Percentiles rank a stretch among this genome's conserved stretches.
These are phyloP conservation scores for Piedraia hortae DNA, from an alignment of 2,329 filamentous ascomycete genomes.

Conservation along the genomic window DNA sequence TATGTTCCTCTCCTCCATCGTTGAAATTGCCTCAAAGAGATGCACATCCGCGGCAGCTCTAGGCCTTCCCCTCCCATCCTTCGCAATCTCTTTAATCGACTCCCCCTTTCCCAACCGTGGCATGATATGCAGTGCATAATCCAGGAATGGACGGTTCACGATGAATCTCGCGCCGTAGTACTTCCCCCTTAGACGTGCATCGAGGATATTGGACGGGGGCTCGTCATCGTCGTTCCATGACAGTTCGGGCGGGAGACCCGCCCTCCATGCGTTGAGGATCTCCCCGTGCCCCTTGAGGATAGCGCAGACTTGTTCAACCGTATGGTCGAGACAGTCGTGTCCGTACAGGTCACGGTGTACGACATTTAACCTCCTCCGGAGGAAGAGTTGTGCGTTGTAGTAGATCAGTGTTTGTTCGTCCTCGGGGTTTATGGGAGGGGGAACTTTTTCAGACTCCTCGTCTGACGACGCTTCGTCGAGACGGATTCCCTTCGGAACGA, in stretches of 20 bases:
- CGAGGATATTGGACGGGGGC: constrained; percentile 49
- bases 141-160: constrained; percentile 54
- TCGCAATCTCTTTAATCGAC: constrained; percentile 7
- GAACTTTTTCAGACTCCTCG: constrained; percentile 9
- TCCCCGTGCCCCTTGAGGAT: constrained; percentile 11
- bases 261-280: constrained; percentile 24
- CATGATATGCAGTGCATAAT: constrained; percentile 28
- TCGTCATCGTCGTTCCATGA: constrained; percentile 38
- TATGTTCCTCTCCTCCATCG: constrained; percentile 8
- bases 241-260: constrained; percentile 24
- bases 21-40: constrained; percentile 12
- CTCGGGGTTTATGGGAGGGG: too few relatives aligned
- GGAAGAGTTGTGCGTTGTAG: constrained; percentile 33
- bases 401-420: too few relatives aligned
- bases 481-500: constrained; percentile 32
- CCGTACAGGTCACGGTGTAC: constrained; percentile 29
- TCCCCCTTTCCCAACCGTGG: constrained; percentile 6
- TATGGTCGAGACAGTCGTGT: constrained; percentile 6
- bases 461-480: constrained; percentile 8
- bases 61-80: constrained; percentile 9
- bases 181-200: constrained; percentile 66
- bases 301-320: constrained; percentile 6
- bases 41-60: constrained; percentile 11
- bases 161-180: constrained; percentile 85
- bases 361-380: constrained; percentile 28